These are phyloP conservation scores for Morella rubra DNA, from an alignment of 306 rosid species.

Conservation along the genomic window DNA sequence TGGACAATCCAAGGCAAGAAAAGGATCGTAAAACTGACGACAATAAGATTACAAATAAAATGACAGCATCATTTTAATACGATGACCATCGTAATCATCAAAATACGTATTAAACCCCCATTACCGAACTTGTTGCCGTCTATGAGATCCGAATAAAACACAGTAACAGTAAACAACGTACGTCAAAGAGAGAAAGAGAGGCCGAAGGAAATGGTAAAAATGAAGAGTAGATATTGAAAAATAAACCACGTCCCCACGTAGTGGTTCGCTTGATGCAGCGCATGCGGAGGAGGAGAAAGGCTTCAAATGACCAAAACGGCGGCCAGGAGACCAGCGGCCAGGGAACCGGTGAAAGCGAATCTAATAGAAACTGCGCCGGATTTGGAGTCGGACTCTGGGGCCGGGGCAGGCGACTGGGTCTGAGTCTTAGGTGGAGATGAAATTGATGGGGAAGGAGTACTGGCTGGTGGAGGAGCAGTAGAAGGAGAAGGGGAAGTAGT, in stretches of 20 bases:
- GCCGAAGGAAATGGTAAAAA: not conserved
- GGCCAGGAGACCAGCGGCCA: constrained; percentile 25
- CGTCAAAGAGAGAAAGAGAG: not conserved
- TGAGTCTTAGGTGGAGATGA: constrained; percentile 21
- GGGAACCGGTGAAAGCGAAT: constrained; percentile 34
- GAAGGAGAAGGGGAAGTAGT: constrained; percentile 4
- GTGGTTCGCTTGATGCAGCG: not conserved
- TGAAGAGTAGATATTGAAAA: not conserved
- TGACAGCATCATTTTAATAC: not conserved
- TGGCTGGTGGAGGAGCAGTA: constrained; percentile 33
- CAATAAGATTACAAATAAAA: not conserved
- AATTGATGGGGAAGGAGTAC: constrained; percentile 30
- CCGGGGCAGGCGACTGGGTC: constrained; percentile 26
- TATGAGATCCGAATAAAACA: not conserved
- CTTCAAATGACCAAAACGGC: constrained; percentile 36
- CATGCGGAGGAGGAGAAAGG: not conserved
- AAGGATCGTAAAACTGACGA: not conserved
- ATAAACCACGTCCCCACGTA: not conserved
- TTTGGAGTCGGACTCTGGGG: not conserved
- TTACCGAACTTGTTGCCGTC: not conserved
- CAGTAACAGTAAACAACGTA: not conserved
- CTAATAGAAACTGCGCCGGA: constrained; percentile 13
- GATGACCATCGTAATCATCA: not conserved
- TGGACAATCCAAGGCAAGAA: not conserved
- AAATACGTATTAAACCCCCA: not conserved